Conservation (phyloP, 2,329 filamentous ascomycete species). For the Fusarium penzigii region DNA sequence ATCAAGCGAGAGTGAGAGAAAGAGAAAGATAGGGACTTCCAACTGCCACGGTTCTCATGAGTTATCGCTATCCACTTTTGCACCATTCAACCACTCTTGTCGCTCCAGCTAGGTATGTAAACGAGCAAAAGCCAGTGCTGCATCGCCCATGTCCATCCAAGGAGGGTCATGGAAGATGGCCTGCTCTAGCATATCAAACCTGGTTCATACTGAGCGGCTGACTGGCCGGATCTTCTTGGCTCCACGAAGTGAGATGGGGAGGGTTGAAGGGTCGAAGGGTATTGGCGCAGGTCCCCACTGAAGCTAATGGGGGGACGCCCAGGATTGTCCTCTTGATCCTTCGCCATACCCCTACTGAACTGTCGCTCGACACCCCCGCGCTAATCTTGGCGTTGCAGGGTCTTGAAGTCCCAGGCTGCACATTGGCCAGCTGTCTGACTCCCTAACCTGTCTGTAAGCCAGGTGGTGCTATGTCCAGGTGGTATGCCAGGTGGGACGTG, state of each 20-base stretch:
- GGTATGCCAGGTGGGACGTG: neutral
- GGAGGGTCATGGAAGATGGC: constrained; percentile 13
- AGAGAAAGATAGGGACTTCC: neutral
- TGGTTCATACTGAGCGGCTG: neutral
- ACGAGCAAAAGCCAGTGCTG: too few species aligned
- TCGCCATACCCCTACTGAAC: too few species aligned
- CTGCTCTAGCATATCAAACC: neutral
- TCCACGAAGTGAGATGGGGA: constrained; percentile 22
- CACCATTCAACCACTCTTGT: too few species aligned
- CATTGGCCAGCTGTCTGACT: neutral
- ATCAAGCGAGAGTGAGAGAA: neutral
- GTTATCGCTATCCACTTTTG: too few species aligned
- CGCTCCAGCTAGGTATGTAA: too few species aligned
- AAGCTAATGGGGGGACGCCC: constrained; percentile 17
- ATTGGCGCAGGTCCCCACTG: constrained; percentile 26
- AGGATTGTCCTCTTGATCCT: too few species aligned
- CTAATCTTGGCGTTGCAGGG: constrained; percentile 23
- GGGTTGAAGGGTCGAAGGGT: constrained; percentile 14
- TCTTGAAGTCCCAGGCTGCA: constrained; percentile 21
- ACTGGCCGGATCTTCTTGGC: constrained; percentile 1
- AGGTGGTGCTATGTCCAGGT: neutral
- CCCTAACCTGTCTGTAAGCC: neutral
- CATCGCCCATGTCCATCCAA: constrained; percentile 13
- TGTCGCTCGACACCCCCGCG: too few species aligned
- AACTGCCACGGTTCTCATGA: neutral